Evolutionary conservation across 129 eudicot genomes (phyloP).

Genomic region (Deinandra increscens): DNA sequence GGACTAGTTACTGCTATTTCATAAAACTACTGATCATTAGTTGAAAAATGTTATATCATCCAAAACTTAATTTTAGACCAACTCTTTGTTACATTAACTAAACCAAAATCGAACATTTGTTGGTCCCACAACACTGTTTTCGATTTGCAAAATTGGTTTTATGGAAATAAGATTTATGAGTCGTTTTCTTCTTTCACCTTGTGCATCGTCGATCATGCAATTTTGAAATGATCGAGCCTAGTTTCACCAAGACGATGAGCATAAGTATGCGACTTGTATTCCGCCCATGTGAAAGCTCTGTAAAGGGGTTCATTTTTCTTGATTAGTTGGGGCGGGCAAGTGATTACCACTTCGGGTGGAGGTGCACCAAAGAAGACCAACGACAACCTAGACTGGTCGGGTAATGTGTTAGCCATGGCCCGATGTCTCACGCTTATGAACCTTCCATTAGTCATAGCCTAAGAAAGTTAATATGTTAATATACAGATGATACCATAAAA

Average conservation of each 20-base stretch:
- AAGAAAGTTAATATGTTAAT: neutral
- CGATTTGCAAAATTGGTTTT: neutral
- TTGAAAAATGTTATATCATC: neutral
- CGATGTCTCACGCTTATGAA: conserved; percentile 64
- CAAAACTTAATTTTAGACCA: too few relatives aligned
- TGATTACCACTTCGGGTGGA: conserved; percentile 38
- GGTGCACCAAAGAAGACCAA: conserved; percentile 54
- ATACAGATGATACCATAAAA: too few relatives aligned
- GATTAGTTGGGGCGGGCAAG: conserved; percentile 37
- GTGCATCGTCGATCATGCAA: neutral
- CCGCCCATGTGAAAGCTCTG: conserved; percentile 52
- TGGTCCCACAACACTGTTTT: neutral
- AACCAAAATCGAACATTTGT: neutral
- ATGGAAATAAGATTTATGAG: neutral
- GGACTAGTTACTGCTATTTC: neutral
- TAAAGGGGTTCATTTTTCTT: conserved; percentile 25
- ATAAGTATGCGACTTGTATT: conserved; percentile 49
- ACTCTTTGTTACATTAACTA: neutral
- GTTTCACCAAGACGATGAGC: conserved; percentile 48
- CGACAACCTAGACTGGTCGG: conserved; percentile 41
- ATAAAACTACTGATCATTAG: neutral
- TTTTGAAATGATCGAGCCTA: conserved; percentile 52
- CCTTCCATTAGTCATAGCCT: conserved; percentile 77
- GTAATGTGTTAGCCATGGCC: conserved; percentile 48
- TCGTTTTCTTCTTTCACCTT: neutral